Evolutionary conservation across 179 eudicot genomes (phyloP).

Genomic region (Heliamphora pulchella): DNA sequence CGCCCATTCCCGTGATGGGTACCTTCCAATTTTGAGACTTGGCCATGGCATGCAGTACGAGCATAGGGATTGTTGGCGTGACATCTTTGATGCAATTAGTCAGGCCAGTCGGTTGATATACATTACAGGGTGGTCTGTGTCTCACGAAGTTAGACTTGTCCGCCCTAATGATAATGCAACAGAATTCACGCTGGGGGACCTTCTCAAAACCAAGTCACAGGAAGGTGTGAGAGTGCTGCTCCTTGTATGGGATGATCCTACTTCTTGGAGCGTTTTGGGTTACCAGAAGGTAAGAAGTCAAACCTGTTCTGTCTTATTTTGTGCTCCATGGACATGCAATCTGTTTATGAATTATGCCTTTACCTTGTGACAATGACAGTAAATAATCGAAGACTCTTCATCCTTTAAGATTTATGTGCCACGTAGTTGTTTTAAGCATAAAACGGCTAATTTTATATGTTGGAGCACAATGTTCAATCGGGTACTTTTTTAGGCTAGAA

Average conservation of each 20-base stretch:
- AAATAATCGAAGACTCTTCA: not conserved
- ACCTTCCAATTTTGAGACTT: conserved; percentile 47
- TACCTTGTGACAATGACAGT: not conserved
- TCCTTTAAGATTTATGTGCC: not conserved
- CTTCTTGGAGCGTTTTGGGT: conserved; percentile 49
- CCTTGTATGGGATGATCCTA: conserved; percentile 79
- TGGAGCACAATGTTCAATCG: not conserved
- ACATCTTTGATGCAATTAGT: conserved; percentile 52
- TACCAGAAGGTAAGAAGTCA: conserved; percentile 26
- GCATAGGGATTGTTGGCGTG: conserved; percentile 72
- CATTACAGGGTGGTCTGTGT: conserved; percentile 80
- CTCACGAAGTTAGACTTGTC: conserved; percentile 50
- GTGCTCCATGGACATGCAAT: not conserved
- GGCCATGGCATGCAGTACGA: conserved; percentile 36
- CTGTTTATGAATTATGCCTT: not conserved
- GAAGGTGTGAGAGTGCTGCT: conserved; percentile 79
- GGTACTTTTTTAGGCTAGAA: not conserved
- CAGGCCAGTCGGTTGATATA: conserved; percentile 59
- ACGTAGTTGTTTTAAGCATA: not conserved
- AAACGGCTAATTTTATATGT: not conserved
- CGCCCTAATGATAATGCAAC: conserved; percentile 34
- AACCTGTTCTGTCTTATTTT: not conserved
- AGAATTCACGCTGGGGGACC: conserved; percentile 46
- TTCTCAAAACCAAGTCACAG: conserved; percentile 60
- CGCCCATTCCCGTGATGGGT: conserved; percentile 55